Conservation (phyloP, 2,329 filamentous ascomycete genomes). For the Eutypa lata region DNA sequence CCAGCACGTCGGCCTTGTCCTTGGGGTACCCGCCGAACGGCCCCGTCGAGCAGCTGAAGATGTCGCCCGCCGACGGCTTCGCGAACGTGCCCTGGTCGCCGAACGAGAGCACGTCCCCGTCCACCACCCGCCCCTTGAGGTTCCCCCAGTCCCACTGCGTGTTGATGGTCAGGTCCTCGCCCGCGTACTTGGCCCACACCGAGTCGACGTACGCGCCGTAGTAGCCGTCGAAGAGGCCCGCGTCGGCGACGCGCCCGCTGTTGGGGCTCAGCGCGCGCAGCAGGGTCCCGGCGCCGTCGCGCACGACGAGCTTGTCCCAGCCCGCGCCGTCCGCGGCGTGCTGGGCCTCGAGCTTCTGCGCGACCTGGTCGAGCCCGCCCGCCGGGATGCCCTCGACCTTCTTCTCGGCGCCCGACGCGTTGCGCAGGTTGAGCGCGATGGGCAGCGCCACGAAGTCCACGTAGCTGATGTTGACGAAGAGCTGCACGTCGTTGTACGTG, state of each 20-base stretch:
- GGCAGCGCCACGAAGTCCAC: constrained; percentile 73
- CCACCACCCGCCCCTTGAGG: constrained; percentile 39
- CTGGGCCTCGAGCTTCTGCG: constrained; percentile 42
- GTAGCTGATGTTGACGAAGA: constrained; percentile 69
- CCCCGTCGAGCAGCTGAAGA: constrained; percentile 38
- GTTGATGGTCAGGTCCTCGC: constrained; percentile 45
- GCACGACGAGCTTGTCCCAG: constrained; percentile 51
- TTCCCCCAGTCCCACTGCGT: constrained; percentile 53
- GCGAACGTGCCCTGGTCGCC: constrained; percentile 36
- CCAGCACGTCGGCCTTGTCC: constrained; percentile 42
- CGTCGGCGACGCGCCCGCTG: constrained; percentile 42
- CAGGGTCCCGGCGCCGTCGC: constrained; percentile 33
- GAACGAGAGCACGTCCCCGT: constrained; percentile 36
- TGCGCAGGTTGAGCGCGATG: constrained; percentile 53
- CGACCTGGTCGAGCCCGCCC: constrained; percentile 45
- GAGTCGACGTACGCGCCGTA: constrained; percentile 47
- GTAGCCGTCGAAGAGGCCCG: constrained; percentile 46
- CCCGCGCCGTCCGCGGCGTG: constrained; percentile 42
- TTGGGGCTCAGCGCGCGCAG: constrained; percentile 54
- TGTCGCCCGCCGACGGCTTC: constrained; percentile 40
- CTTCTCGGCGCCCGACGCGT: constrained; percentile 40
- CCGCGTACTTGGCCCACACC: constrained; percentile 50
- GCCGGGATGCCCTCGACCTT: constrained; percentile 47
- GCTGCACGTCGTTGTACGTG: constrained; percentile 58
- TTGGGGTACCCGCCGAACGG: constrained; percentile 47